phyloP scores from a whole-genome alignment of 306 rosid genomes.

The Fragaria nilgerrensis region DNA sequence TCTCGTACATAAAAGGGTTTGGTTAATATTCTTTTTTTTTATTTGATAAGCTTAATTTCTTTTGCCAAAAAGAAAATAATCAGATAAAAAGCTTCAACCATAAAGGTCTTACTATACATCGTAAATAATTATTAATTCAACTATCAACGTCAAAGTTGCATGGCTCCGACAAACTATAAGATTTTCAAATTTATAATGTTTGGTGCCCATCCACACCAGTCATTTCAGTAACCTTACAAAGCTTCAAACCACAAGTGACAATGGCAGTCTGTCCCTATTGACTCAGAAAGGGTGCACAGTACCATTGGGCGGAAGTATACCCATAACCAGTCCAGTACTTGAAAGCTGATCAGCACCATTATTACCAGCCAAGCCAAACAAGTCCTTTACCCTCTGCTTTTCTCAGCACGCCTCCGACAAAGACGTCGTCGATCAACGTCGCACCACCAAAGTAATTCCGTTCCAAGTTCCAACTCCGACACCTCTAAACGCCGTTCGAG shows the following conservation, averaged over 20 bases:
- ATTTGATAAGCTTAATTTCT: too few species aligned
- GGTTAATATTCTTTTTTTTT: too few species aligned
- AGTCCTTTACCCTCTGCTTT: neutral
- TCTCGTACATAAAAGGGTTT: too few species aligned
- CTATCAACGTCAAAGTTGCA: too few species aligned
- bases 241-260: neutral
- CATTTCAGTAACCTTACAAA: neutral
- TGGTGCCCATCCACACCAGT: too few species aligned
- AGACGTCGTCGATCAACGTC: neutral
- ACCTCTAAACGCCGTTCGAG: slow-evolving; percentile 17
- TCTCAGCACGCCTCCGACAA: slow-evolving; percentile 30
- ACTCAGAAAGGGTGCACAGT: neutral
- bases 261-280: neutral
- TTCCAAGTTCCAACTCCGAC: slow-evolving; percentile 10
- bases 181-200: too few species aligned
- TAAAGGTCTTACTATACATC: too few species aligned
- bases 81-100: too few species aligned
- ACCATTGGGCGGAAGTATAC: neutral
- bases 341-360: neutral
- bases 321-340: neutral
- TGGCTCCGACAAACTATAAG: too few species aligned
- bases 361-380: neutral
- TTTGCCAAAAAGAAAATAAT: too few species aligned
- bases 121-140: too few species aligned
- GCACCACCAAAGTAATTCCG: slow-evolving; percentile 2